Evolutionary conservation across 495 filamentous ascomycete genomes (phyloP), one percentile per base, ranked within the genome.

Genomic region (Penicillium desertorum): DNA sequence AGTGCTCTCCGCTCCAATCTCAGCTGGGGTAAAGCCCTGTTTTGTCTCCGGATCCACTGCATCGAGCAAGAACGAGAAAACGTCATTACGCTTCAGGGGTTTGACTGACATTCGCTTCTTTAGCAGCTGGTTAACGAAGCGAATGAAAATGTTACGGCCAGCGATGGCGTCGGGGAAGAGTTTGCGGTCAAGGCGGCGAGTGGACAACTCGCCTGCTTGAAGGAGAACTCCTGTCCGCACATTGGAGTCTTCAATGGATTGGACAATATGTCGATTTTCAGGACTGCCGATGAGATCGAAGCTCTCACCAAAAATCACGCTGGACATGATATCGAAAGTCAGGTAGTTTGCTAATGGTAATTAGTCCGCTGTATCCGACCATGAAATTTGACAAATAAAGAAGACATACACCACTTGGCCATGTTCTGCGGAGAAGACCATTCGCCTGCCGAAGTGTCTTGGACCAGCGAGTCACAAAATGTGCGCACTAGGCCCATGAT

Each of bases 21-120:
- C 83, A 2, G 74, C 71, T 34, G 70, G 78, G n/a, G 73, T 69
- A 64, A 85, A 83, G 19, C 81, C 79, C 43, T 77, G 62, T 14
- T 79, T 81, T 1, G 82, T 85, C 63, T 86, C 81, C 19, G 81
- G 81, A 61, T 86, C 83, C 25, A 70, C 72, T 5, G 82, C 82
- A 44, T 81, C 79, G 19, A 85, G 78, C n/a, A 86, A 73, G 59
- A 83, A 76, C 63, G 80, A 80, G 71, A 86, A 85, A 68, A 84
- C 83, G 64, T 85, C 84, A 30, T 10, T 30, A 44, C 81, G 78
- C 6, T 76, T 72, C 46, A 75, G 76, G 22, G 16, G 16, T 12
- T 34, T 56, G 14, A 16, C 55, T 17, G 17, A 27, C 32, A 55
- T 54, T 9, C 58, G 51, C 16, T 80, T 73, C 37, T 77, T 71